phyloP scores from a whole-genome alignment of 1,284 basidiomycete species.

The Fistulinella staudtii region DNA sequence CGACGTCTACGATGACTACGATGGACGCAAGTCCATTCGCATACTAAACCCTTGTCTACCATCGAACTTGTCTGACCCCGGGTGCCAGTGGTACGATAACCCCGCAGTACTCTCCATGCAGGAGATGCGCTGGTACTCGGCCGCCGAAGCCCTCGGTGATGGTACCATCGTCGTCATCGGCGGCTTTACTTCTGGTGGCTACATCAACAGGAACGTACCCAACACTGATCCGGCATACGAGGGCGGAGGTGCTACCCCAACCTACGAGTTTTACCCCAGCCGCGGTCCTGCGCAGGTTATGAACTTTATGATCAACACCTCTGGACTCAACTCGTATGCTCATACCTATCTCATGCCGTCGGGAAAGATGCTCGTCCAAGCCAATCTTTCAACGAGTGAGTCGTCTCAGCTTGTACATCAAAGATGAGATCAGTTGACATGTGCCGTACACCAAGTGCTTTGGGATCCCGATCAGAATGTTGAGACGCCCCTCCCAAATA shows the following conservation, averaged over 20 bases:
- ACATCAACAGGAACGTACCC: slow-evolving; percentile 82
- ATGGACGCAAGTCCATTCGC: slow-evolving; percentile 65
- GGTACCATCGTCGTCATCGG: slow-evolving; percentile 72
- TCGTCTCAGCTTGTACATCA: slow-evolving; percentile 17
- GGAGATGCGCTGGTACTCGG: slow-evolving; percentile 82
- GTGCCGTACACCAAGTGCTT: slow-evolving; percentile 27
- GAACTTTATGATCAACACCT: slow-evolving; percentile 77
- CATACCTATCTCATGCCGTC: slow-evolving; percentile 84
- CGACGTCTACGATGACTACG: slow-evolving; percentile 59
- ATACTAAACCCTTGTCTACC: slow-evolving; percentile 72
- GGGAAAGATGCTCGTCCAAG: slow-evolving; percentile 82
- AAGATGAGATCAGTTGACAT: not conserved
- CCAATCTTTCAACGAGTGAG: slow-evolving; percentile 74
- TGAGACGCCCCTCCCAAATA: slow-evolving; percentile 59
- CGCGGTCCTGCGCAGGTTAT: slow-evolving; percentile 39
- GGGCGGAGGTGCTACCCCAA: slow-evolving; percentile 62
- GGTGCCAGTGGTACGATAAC: slow-evolving; percentile 81
- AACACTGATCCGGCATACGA: slow-evolving; percentile 61
- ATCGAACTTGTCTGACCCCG: slow-evolving; percentile 43
- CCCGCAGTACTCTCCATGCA: slow-evolving; percentile 67
- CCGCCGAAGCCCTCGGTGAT: slow-evolving; percentile 71
- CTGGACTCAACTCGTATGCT: slow-evolving; percentile 88
- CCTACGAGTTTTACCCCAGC: slow-evolving; percentile 83
- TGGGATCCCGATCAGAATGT: slow-evolving; percentile 58
- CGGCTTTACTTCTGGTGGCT: slow-evolving; percentile 81